Evolutionary conservation across 108 stramenopile genomes (phyloP).

Genomic region (Nannochloropsis oceanica): DNA sequence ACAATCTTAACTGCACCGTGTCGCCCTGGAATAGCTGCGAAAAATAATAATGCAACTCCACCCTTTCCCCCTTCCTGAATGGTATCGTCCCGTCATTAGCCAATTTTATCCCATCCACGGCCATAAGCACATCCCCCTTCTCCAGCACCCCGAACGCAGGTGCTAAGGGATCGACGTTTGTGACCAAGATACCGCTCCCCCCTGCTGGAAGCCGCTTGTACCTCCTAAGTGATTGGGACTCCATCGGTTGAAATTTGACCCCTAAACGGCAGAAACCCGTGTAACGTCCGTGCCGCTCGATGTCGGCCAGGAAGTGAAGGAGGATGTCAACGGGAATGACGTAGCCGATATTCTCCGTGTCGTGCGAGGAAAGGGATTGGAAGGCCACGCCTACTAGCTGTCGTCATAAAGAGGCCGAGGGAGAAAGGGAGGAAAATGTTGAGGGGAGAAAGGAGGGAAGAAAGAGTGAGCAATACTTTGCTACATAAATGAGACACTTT

Average conservation of each 20-base stretch:
- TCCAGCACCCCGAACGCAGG: constrained; percentile 8
- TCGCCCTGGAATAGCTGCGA: constrained; percentile 23
- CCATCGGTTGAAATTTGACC: constrained; percentile 8
- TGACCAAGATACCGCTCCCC: constrained; percentile 10
- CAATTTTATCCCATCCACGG: constrained; percentile 21
- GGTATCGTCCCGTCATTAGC: constrained; percentile 32
- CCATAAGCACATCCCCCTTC: constrained; percentile 22
- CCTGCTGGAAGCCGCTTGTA: not conserved
- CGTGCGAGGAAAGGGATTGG: constrained; percentile 32
- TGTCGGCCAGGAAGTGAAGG: constrained; percentile 32
- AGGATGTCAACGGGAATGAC: constrained; percentile 47
- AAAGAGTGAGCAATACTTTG: not conserved
- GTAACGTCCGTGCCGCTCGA: constrained; percentile 21
- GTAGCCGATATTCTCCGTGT: constrained; percentile 49
- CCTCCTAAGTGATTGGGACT: constrained; percentile 20
- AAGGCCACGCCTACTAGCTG: constrained; percentile 44
- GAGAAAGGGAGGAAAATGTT: not conserved
- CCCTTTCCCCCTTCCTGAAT: constrained; percentile 25
- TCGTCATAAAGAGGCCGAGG: not conserved
- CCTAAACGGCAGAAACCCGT: constrained; percentile 21
- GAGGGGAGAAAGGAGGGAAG: not conserved
- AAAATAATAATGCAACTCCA: constrained; percentile 17
- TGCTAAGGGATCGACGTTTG: not conserved
- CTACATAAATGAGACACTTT: not conserved
- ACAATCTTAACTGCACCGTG: constrained; percentile 1